phyloP scores from a whole-genome alignment of 192 early-diverging fungal species.

The Haplosporangium gracile region DNA sequence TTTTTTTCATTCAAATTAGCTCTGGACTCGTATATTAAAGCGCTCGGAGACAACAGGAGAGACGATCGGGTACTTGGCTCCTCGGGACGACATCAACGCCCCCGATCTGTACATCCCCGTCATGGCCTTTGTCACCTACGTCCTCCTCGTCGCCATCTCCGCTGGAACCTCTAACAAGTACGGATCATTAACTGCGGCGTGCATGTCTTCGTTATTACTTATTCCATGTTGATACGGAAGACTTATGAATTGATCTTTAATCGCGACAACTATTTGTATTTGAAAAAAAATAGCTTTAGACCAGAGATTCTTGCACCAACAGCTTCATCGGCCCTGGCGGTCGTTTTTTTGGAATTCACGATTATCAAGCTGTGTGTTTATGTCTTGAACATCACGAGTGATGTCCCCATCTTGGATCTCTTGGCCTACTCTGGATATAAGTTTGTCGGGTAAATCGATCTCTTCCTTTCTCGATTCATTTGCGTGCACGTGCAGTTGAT shows the following conservation, averaged over 20 bases:
- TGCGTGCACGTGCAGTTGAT: neutral
- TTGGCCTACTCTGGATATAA: constrained; percentile 95
- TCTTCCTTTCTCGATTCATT: neutral
- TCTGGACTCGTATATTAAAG: constrained; percentile 82
- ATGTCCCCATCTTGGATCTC: constrained; percentile 88
- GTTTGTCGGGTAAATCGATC: constrained; percentile 77
- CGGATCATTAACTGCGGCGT: neutral
- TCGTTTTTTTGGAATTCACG: constrained; percentile 86
- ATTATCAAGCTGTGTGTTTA: constrained; percentile 90
- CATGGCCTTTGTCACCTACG: constrained; percentile 95
- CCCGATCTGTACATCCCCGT: constrained; percentile 98
- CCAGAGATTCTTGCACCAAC: constrained; percentile 90
- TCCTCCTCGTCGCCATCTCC: constrained; percentile 80
- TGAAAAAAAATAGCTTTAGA: constrained; percentile 71
- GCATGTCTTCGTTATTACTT: too few relatives aligned
- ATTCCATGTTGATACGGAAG: too few relatives aligned
- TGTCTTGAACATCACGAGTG: constrained; percentile 85
- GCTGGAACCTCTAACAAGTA: constrained; percentile 71
- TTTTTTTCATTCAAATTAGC: constrained; percentile 51
- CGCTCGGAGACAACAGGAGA: constrained; percentile 84
- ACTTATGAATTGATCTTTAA: neutral
- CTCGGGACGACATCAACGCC: constrained; percentile 93
- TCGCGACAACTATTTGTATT: neutral
- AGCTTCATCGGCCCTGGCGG: constrained; percentile 84
- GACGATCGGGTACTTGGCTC: constrained; percentile 82